Percentiles rank a stretch among this genome's conserved stretches.
These are phyloP conservation scores for Magnaporthiopsis rhizophila DNA, from an alignment of 2,329 filamentous ascomycete genomes.

Conservation along the genomic window DNA sequence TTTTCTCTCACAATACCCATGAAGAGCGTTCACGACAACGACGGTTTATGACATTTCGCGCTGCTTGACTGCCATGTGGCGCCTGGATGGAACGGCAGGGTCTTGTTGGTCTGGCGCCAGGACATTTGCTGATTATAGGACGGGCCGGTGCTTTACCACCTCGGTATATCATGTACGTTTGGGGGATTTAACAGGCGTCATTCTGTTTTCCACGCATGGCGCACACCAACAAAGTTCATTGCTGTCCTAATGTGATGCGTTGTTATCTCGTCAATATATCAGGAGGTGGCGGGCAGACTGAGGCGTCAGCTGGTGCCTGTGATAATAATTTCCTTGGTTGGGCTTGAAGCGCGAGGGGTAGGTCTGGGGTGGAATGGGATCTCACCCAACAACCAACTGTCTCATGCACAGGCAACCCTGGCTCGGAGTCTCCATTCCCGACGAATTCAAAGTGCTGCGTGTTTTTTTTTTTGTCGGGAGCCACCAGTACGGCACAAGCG, in stretches of 20 bases:
- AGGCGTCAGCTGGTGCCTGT: background rate
- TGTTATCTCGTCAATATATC: background rate
- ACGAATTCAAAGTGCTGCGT: background rate
- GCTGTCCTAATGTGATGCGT: background rate
- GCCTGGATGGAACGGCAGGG: background rate
- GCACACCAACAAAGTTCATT: background rate
- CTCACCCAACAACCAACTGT: background rate
- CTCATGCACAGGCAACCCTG: background rate
- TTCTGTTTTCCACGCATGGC: background rate
- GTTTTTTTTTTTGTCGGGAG: background rate
- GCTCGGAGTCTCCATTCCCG: background rate
- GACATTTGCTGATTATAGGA: background rate
- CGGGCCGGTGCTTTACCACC: background rate
- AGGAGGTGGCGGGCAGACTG: background rate
- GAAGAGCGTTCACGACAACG: background rate
- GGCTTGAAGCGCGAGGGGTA: background rate
- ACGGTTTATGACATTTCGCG: background rate
- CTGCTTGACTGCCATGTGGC: background rate
- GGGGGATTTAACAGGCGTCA: background rate
- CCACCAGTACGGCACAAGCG: background rate
- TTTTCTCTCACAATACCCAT: background rate
- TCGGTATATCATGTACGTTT: background rate
- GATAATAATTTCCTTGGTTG: background rate
- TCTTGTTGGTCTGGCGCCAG: background rate
- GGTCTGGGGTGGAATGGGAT: background rate